phyloP scores from a whole-genome alignment of 1,284 basidiomycete genomes.

The Apiotrichum sp. region DNA sequence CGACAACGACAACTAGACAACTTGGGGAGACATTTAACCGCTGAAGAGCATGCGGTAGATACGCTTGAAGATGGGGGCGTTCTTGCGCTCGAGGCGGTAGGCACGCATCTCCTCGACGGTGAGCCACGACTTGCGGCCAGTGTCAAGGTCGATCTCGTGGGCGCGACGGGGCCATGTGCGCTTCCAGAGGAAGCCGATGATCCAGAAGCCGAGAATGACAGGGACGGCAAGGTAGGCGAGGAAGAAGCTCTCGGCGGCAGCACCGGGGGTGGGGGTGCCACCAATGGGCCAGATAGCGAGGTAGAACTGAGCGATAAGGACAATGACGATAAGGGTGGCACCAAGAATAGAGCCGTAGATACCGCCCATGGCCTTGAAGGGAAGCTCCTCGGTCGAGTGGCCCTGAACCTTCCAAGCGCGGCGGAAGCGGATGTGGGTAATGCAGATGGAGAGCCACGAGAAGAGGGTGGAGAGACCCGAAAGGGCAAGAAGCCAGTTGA shows the following conservation, averaged over 20 bases:
- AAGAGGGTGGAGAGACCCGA: constrained; percentile 52
- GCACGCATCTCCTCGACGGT: constrained; percentile 45
- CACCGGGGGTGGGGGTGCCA: constrained; percentile 13
- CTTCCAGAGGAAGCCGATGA: constrained; percentile 41
- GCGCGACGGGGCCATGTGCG: constrained; percentile 36
- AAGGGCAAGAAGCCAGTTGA: constrained; percentile 50
- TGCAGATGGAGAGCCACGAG: constrained; percentile 44
- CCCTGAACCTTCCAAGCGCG: constrained; percentile 45
- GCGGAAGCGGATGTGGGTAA: constrained; percentile 46
- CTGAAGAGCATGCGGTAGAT: constrained; percentile 42
- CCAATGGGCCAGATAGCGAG: constrained; percentile 20
- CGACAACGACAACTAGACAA: too few relatives aligned
- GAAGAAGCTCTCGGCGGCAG: constrained; percentile 48
- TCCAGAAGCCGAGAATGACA: constrained; percentile 42
- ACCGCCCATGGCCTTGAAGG: constrained; percentile 47
- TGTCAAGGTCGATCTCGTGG: constrained; percentile 48
- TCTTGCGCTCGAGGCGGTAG: constrained; percentile 27
- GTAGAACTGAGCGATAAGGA: constrained; percentile 43
- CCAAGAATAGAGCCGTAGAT: constrained; percentile 49
- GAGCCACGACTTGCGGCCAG: constrained; percentile 47
- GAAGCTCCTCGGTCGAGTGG: constrained; percentile 49
- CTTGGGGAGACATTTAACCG: constrained; percentile 2
- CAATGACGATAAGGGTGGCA: constrained; percentile 36
- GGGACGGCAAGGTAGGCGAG: constrained; percentile 44
- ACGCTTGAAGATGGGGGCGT: constrained; percentile 32